Conservation (phyloP, 2,329 filamentous ascomycete species). For the Claviceps purpurea region DNA sequence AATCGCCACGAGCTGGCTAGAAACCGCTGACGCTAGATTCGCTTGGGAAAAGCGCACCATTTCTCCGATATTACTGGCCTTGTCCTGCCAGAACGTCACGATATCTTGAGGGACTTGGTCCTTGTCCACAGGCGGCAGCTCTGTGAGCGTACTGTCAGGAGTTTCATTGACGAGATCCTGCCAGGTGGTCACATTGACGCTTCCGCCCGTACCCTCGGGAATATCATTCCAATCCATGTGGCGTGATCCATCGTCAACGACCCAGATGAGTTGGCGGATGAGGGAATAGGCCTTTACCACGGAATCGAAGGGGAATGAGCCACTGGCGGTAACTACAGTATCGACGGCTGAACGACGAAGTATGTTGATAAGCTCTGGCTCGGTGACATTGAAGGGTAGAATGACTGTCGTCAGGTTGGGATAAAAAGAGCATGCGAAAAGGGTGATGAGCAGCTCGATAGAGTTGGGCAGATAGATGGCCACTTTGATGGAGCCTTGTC, state of each 20-base stretch:
- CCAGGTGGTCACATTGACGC: conserved; percentile 79
- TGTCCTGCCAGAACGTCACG: conserved; percentile 53
- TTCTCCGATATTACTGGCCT: conserved; percentile 41
- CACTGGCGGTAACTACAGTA: conserved; percentile 70
- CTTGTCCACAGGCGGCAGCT: conserved; percentile 52
- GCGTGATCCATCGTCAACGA: conserved; percentile 76
- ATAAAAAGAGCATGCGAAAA: conserved; percentile 88
- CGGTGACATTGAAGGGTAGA: conserved; percentile 66
- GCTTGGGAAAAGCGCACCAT: conserved; percentile 70
- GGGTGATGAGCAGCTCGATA: conserved; percentile 65
- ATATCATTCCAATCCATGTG: conserved; percentile 95
- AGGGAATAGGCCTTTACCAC: conserved; percentile 55
- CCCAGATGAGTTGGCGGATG: conserved; percentile 75
- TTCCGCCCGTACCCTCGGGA: conserved; percentile 60
- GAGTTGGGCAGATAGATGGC: conserved; percentile 91
- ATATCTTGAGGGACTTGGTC: conserved; percentile 36
- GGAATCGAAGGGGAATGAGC: conserved; percentile 67
- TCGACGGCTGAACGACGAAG: conserved; percentile 64
- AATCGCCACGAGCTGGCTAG: conserved; percentile 62
- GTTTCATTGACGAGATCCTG: conserved; percentile 71
- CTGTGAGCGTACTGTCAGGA: conserved; percentile 40
- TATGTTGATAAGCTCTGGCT: conserved; percentile 56
- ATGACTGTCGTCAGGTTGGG: conserved; percentile 65
- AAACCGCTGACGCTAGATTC: conserved; percentile 80
- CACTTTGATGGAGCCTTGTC: conserved; percentile 60